Base-by-base conservation (phyloP, 129 eudicot species). In the Chrysanthemum makinoi region DNA sequence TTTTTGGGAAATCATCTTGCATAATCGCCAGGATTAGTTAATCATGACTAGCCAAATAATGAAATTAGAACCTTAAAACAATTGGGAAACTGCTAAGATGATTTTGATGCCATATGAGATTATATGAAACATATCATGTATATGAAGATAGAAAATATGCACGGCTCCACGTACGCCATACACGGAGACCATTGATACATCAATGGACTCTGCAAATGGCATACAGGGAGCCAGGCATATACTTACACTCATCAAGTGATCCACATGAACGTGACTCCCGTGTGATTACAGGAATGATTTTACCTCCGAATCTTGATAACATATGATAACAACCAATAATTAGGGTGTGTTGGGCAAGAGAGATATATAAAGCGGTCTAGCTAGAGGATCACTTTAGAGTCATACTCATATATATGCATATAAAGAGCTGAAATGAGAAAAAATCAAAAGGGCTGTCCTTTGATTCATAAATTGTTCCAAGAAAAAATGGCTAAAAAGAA, bases 171-270 rank as follows among this genome's bases (percentile, higher is more conserved):
- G 13, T 60, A 60, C 65, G 65, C 46, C 65, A 26, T 60, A 7
- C 11, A 26, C 11, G 9, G 4, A 60, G 46, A 26, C 65, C 44
- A 60, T 26, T 6, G 46, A 24, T 10, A 17, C 9, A 60, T 46
- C n/a, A 2, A 26, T 60, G 46, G 14, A 16, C 65, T 60, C 14
- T 24, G 65, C n/a, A 60, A 60, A 60, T 60, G 65, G 65, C 65
- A 60, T 60, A 60, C 65, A 60, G 65, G 65, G 65, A 60, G 65
- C 65, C 46, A 60, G 65, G 46, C 65, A 60, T 60, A 60, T 26
- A 26, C 43, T 19, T 58, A 58, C 63, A 20, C 11, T 10, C 35
- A 20, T 20, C 63, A 10, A 18, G 39, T 57, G 14, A 10, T 57
- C 20, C 22, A 12, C 6, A 59, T 7, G 15, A 9, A 18, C 7